A percentile compares a stretch with the other conserved stretches of the same genome.
Evolutionary conservation across 75 land plant species (phyloP).

Genomic region (Pseudotsuga menziesii): DNA sequence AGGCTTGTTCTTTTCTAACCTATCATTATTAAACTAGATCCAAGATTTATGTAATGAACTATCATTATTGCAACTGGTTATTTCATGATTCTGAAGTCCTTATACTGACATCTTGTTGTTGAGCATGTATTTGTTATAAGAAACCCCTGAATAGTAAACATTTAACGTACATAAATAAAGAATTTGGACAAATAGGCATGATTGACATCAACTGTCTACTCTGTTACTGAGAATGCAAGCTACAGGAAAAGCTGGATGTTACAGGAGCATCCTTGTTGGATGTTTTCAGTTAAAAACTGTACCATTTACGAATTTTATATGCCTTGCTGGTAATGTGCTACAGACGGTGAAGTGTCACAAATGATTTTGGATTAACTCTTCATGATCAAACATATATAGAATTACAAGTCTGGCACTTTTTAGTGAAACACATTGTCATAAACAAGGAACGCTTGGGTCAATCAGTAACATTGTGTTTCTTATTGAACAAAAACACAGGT

Average conservation of each 20-base stretch:
- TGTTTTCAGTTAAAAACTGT: background rate
- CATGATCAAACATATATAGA: no score
- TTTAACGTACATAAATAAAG: background rate
- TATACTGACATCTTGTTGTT: background rate
- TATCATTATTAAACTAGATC: no score
- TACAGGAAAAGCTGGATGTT: background rate
- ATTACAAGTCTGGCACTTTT: no score
- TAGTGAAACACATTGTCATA: no score
- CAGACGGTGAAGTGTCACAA: no score
- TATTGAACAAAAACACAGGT: no score
- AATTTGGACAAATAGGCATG: background rate
- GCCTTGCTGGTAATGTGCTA: no score
- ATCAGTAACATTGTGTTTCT: no score
- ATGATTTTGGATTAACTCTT: no score
- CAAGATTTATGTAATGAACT: background rate
- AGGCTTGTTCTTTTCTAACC: no score
- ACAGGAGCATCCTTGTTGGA: background rate
- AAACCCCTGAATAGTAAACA: background rate
- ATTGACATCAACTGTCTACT: background rate
- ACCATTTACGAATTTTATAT: background rate
- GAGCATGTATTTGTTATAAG: background rate
- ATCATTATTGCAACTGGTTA: background rate
- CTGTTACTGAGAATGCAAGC: background rate
- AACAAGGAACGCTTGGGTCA: no score
- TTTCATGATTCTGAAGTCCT: background rate